phyloP scores from a whole-genome alignment of 768 basidiomycete species.

The Trametes meyenii region DNA sequence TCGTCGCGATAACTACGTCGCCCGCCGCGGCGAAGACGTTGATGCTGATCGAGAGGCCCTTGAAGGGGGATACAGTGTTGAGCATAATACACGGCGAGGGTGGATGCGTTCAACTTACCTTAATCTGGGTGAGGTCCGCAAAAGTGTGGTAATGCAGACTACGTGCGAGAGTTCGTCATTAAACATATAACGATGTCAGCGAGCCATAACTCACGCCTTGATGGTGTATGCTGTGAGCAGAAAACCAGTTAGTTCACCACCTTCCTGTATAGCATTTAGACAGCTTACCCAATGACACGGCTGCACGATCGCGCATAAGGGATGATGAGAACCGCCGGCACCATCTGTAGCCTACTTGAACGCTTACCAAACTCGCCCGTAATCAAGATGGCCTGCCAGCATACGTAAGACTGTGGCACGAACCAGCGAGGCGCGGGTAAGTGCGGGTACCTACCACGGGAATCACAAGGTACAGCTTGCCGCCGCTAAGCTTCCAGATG shows the following conservation, averaged over 20 bases:
- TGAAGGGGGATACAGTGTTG: neutral
- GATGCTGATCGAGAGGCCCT: conserved; percentile 59
- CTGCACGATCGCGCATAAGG: neutral
- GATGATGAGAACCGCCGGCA: neutral
- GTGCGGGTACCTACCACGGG: conserved; percentile 41
- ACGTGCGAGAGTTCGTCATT: neutral
- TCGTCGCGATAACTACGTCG: conserved; percentile 53
- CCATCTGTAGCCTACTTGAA: neutral
- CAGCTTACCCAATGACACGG: conserved; percentile 5
- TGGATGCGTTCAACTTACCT: neutral
- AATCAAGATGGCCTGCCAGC: conserved; percentile 44
- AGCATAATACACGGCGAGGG: neutral
- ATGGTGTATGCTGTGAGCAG: conserved; percentile 9
- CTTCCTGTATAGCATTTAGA: conserved; percentile 35
- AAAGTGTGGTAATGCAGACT: conserved; percentile 12
- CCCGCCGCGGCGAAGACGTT: conserved; percentile 53
- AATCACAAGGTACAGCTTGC: conserved; percentile 45
- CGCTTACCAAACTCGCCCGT: conserved; percentile 50
- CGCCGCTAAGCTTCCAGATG: conserved; percentile 44
- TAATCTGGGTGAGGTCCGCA: conserved; percentile 10
- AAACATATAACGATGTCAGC: neutral
- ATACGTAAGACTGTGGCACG: neutral
- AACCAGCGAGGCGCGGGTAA: too few relatives aligned
- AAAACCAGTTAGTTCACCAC: neutral
- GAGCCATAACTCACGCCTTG: conserved; percentile 15